Evolutionary conservation across 1,284 basidiomycete species (phyloP).

Genomic region (Apiotrichum sp.): DNA sequence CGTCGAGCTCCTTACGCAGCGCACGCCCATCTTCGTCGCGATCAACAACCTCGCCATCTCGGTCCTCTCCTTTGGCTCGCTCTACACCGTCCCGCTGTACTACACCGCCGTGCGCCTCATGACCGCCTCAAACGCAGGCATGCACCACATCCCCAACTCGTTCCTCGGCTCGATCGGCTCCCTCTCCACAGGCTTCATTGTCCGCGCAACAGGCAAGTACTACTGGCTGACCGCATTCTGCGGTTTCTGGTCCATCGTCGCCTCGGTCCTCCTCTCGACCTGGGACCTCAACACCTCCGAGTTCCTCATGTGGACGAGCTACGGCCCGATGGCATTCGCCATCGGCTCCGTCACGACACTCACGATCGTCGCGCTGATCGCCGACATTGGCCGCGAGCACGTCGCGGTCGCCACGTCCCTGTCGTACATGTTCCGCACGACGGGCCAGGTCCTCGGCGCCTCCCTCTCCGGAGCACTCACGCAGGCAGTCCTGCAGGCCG

Average conservation of each 20-base stretch:
- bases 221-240: slow-evolving; percentile 52
- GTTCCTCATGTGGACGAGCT: slow-evolving; percentile 35
- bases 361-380: slow-evolving; percentile 39
- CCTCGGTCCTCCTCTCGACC: slow-evolving; percentile 23
- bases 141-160: slow-evolving; percentile 67
- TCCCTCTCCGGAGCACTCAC: slow-evolving; percentile 71
- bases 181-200: slow-evolving; percentile 76
- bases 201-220: slow-evolving; percentile 75
- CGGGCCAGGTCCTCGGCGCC: slow-evolving; percentile 86
- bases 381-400: slow-evolving; percentile 33
- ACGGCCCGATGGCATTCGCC: slow-evolving; percentile 10
- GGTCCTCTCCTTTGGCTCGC: slow-evolving; percentile 70
- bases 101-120: slow-evolving; percentile 76
- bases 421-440: slow-evolving; percentile 81
- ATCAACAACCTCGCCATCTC: slow-evolving; percentile 60
- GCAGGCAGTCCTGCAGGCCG: slow-evolving; percentile 65
- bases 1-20: slow-evolving; percentile 57
- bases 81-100: slow-evolving; percentile 84
- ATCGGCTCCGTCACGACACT: slow-evolving; percentile 37
- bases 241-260: slow-evolving; percentile 19
- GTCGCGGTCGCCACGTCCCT: slow-evolving; percentile 73
- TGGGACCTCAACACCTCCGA: slow-evolving; percentile 51
- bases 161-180: slow-evolving; percentile 68
- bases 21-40: slow-evolving; percentile 69
- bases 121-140: slow-evolving; percentile 66